Base-by-base conservation (phyloP, 768 basidiomycete species). In the Panellus pusillus region DNA sequence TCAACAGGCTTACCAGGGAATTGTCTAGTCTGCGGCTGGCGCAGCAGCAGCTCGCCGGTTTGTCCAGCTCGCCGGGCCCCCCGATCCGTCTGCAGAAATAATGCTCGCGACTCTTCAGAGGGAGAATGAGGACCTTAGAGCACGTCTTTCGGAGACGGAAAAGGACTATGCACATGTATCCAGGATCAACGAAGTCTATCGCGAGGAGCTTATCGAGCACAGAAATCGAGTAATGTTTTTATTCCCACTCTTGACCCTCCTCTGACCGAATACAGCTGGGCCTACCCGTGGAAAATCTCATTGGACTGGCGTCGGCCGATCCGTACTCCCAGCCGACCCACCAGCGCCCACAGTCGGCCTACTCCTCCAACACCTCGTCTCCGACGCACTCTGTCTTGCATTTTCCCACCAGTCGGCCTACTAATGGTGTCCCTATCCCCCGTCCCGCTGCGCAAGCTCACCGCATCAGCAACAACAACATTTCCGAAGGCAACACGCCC, bases 201-300 rank as follows among this genome's bases (percentile, higher is more conserved):
- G 89, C 28, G 91, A 91, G 69, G 91, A 93, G 68, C 70, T 93
- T 55, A 84, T 93, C 50, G 86, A 89, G 40, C 83, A 89, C 63
- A 71, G 91, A 54, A 74, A 83, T 60, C 74, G 89, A 68, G 89
- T 91, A n/a, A 70, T 70, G 91, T 79, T 9, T 15, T 56, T 46
- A 36, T 37, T 14, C 31, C 36, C 51, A 57, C 50, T 51, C 35
- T 35, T 29, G 39, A 9, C 43, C 44, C 41, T 52, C 44, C 54
- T 39, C 49, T 47, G 58, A 37, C 50, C 38, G 48, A 24, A 15
- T 50, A 37, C 54, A 91, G 90, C 73, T 89, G 27, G 87, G 87
- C n/a, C 65, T 89, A 44, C 73, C 89, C 0, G 85, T 92, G 27
- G 91, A 93, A 59, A 86, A 86, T 66, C 70, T 93, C 48, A 86